Base-by-base conservation (phyloP, 306 rosid genomes). In the Carpinus viminea region DNA sequence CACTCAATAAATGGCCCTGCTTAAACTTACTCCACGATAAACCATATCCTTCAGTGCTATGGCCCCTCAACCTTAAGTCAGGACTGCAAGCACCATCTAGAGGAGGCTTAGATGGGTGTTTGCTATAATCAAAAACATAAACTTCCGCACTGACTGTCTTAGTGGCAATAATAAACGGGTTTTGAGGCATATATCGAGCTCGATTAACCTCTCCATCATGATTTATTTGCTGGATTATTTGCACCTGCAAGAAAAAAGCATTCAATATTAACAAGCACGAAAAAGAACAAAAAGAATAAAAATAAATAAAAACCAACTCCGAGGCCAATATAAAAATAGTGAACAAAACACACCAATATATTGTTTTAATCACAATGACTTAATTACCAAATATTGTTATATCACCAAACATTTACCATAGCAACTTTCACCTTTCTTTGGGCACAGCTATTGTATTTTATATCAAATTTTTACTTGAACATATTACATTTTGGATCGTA, bases 141-240 rank as follows among this genome's bases (percentile, higher is more conserved):
- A 96, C 98, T 84, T 96, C 99, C 2, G 99, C 98, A 72, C 93
- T 93, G 24, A 96, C 79, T 0, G 99, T 93, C 85, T 96, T 96
- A 0, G 99, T 96, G 1, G 99, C 99, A 79, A 96, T 96, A 24
- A 93, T 87, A 75, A 93, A 96, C 0, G 84, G 84, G 74, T 96
- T 90, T 74, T 96, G 99, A 21, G 99, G 98, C 99, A 96, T 96
- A 69, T 90, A 93, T 11, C 98, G 94, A 34, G 98, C 98, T 48
- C 98, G 88, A 75, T 96, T 96, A 74, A 96, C 99, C 89, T 96
- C 98, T 13, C 99, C 99, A 52, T 96, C 99, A 64, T 96, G 99
- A 74, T 93, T 91, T 77, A 96, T 96, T 81, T 96, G 98, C 85
- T 96, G 98, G 55, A 96, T 96, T 85, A 96, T 93, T 85, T 96